These are phyloP conservation scores for Obelidium mucronatum DNA, from an alignment of 192 early-diverging fungal genomes.

Conservation along the genomic window DNA sequence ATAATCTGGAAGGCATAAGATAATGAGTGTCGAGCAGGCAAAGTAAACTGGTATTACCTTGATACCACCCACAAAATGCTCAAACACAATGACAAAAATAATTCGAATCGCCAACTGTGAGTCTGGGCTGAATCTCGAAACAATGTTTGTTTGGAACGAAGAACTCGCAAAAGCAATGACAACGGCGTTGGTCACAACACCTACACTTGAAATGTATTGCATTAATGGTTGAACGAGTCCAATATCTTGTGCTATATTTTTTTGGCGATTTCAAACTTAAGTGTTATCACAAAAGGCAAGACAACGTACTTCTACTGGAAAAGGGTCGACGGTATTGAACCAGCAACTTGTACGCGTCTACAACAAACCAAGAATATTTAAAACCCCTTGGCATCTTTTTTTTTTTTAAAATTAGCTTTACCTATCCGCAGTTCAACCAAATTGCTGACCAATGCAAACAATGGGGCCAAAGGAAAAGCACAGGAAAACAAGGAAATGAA, in stretches of 20 bases:
- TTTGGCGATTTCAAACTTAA: too few species aligned
- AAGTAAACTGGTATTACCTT: too few species aligned
- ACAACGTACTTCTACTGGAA: slow-evolving; percentile 39
- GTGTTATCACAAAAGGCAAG: too few species aligned
- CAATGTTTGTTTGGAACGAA: slow-evolving; percentile 25
- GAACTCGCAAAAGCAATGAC: slow-evolving; percentile 44
- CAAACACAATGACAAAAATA: slow-evolving; percentile 11
- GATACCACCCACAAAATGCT: slow-evolving; percentile 6
- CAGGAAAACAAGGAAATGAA: slow-evolving; percentile 73
- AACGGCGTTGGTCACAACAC: slow-evolving; percentile 41
- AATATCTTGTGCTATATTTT: slow-evolving; percentile 11
- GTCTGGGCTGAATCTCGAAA: neutral
- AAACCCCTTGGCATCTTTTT: neutral
- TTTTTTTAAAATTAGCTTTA: slow-evolving; percentile 27
- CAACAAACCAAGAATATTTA: too few species aligned
- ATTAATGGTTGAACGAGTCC: neutral
- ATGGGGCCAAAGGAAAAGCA: slow-evolving; percentile 73
- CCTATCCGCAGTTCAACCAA: slow-evolving; percentile 65
- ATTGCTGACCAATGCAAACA: slow-evolving; percentile 70
- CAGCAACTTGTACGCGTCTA: slow-evolving; percentile 43
- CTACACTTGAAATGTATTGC: slow-evolving; percentile 17
- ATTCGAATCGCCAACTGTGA: slow-evolving; percentile 14
- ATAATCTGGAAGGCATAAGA: too few species aligned
- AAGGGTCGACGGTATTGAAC: slow-evolving; percentile 45
- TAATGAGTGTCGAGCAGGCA: too few species aligned